Conservation (phyloP, 805 yeast genomes). For the Zygosaccharomyces gambellarensis region DNA sequence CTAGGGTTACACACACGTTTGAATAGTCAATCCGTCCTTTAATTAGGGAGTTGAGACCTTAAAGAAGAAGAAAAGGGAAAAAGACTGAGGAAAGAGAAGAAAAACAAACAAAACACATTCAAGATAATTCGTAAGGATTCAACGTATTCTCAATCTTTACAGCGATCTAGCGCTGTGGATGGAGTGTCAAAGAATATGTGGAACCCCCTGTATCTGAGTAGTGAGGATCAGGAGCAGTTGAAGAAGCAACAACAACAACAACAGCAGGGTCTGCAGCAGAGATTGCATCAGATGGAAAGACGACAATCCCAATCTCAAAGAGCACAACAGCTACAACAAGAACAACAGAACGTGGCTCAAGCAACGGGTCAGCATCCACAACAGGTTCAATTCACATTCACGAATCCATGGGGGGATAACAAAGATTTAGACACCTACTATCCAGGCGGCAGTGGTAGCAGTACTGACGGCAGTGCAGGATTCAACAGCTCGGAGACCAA, state of each 20-base stretch:
- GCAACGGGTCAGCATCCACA: background rate
- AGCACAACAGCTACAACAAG: background rate
- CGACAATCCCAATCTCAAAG: constrained; percentile 6
- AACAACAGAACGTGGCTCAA: background rate
- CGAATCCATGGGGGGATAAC: constrained; percentile 23
- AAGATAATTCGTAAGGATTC: constrained; percentile 5
- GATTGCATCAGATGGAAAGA: constrained; percentile 7
- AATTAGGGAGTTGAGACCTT: background rate
- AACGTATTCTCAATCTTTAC: constrained; percentile 1
- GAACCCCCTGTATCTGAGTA: constrained; percentile 16
- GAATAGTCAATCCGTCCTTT: background rate
- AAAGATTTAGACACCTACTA: constrained; percentile 9
- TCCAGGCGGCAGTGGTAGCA: background rate
- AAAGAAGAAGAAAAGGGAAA: background rate
- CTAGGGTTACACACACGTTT: background rate
- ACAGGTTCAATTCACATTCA: constrained; percentile 17
- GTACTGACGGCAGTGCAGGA: background rate
- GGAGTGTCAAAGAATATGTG: constrained; percentile 13
- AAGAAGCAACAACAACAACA: constrained; percentile 6
- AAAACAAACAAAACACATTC: background rate
- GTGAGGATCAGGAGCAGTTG: constrained; percentile 5
- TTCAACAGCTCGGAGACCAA: constrained; percentile 1
- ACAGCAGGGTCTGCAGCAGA: constrained; percentile 8
- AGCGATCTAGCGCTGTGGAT: constrained; percentile 7
- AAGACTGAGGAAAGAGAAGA: background rate